These are phyloP conservation scores for Globisporangium rhizosaccharum DNA, from an alignment of 352 stramenopile genomes.

Conservation along the genomic window DNA sequence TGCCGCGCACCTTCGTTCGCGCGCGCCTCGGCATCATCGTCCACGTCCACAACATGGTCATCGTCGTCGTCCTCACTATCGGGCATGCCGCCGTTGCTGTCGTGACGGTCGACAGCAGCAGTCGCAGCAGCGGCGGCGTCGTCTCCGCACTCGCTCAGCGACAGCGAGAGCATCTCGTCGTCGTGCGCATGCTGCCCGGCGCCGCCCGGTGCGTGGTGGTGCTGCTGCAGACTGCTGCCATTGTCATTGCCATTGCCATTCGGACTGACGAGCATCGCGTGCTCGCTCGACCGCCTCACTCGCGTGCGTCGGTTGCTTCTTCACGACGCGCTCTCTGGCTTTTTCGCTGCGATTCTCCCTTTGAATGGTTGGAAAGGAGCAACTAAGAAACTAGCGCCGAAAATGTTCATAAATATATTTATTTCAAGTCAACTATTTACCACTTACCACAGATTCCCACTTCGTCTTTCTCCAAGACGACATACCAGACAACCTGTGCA, in stretches of 20 bases:
- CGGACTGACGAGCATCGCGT: background rate
- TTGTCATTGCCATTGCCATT: background rate
- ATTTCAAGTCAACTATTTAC: background rate
- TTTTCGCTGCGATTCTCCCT: background rate
- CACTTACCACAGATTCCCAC: background rate
- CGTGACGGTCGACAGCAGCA: background rate
- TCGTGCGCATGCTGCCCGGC: slow-evolving; percentile 9
- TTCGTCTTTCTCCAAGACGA: too few species aligned
- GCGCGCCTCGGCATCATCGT: too few species aligned
- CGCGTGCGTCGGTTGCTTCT: slow-evolving; percentile 8
- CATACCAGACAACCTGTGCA: too few species aligned
- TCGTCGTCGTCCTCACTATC: slow-evolving; percentile 1
- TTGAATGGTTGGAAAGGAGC: slow-evolving; percentile 6
- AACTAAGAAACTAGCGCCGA: background rate
- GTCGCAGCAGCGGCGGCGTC: background rate
- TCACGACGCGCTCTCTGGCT: background rate
- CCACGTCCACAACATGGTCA: background rate
- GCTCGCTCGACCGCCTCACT: background rate
- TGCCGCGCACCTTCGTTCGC: background rate
- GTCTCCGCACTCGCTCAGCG: slow-evolving; percentile 30
- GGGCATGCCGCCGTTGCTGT: background rate
- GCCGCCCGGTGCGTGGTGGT: background rate
- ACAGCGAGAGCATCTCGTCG: slow-evolving; percentile 37
- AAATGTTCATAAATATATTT: background rate
- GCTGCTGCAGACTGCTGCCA: slow-evolving; percentile 2